Percentiles rank a stretch among this genome's conserved stretches.
These are phyloP conservation scores for Microdochium bolleyi DNA, from an alignment of 2,329 filamentous ascomycete genomes.

Conservation along the genomic window DNA sequence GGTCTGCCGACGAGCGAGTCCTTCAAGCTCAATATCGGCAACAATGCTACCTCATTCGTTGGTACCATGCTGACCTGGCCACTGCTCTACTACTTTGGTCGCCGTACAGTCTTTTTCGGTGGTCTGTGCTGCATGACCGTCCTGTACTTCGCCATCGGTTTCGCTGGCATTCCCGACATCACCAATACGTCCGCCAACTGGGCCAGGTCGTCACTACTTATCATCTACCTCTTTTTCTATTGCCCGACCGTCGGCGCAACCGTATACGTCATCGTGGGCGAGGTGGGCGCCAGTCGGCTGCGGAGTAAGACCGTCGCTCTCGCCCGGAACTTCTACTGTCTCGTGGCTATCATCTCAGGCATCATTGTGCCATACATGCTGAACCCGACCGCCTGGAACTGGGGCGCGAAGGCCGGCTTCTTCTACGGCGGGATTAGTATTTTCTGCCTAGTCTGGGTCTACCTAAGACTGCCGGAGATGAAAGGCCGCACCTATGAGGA, in stretches of 20 bases:
- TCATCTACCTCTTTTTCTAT: constrained; percentile 29
- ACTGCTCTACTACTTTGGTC: constrained; percentile 39
- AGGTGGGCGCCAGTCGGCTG: constrained; percentile 24
- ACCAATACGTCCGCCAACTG: constrained; percentile 27
- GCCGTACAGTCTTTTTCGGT: constrained; percentile 39
- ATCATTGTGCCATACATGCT: constrained; percentile 20
- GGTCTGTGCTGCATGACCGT: constrained; percentile 35
- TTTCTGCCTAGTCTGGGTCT: constrained; percentile 21
- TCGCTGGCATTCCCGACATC: constrained; percentile 26
- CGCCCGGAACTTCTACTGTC: constrained; percentile 26
- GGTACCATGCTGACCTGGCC: constrained; percentile 44
- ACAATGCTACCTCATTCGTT: constrained; percentile 27
- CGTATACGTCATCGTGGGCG: constrained; percentile 24
- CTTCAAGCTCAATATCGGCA: constrained; percentile 47
- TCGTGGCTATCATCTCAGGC: constrained; percentile 25
- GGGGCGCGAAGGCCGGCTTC: constrained; percentile 24
- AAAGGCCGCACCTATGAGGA: constrained; percentile 31
- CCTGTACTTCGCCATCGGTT: constrained; percentile 24
- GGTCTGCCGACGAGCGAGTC: constrained; percentile 39
- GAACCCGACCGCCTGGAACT: constrained; percentile 16
- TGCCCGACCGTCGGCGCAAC: constrained; percentile 33
- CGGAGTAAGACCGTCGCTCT: constrained; percentile 25
- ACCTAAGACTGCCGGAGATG: constrained; percentile 30
- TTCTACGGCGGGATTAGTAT: constrained; percentile 16
- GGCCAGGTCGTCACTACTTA: constrained; percentile 23